Percentiles rank a stretch among this genome's conserved stretches.
Evolutionary conservation across 129 eudicot genomes (phyloP).

Genomic region (Centella asiatica): DNA sequence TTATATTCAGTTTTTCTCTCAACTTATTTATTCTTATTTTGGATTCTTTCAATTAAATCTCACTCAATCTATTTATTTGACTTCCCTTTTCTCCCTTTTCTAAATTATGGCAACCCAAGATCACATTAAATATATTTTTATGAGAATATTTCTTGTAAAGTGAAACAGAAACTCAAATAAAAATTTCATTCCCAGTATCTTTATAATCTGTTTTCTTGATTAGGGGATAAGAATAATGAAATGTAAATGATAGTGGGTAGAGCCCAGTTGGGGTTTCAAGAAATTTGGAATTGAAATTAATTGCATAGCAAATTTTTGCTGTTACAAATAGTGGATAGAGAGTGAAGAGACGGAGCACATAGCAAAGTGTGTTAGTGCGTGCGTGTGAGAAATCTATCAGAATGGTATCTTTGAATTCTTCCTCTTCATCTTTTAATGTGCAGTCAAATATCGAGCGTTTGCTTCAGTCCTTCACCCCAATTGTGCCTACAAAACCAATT

Average conservation of each 20-base stretch:
- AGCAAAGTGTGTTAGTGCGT: background rate
- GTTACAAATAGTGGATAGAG: background rate
- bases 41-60: background rate
- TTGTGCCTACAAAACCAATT: constrained; percentile 8
- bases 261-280: background rate
- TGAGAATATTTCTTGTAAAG: background rate
- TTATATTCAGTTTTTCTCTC: background rate
- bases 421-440: background rate
- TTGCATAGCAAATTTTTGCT: background rate
- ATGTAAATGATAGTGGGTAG: no score
- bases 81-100: background rate
- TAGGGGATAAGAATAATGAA: no score
- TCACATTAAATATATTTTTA: background rate
- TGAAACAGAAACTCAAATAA: background rate
- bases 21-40: background rate
- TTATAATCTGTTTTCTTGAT: no score
- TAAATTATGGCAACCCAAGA: background rate
- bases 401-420: background rate
- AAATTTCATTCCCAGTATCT: no score
- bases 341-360: background rate
- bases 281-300: background rate
- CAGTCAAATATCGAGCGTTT: constrained; percentile 12
- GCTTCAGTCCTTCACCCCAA: constrained; percentile 14
- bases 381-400: background rate
- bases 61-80: background rate